Conservation (phyloP, 1,284 basidiomycete genomes). For the Takashimella tepidaria region DNA sequence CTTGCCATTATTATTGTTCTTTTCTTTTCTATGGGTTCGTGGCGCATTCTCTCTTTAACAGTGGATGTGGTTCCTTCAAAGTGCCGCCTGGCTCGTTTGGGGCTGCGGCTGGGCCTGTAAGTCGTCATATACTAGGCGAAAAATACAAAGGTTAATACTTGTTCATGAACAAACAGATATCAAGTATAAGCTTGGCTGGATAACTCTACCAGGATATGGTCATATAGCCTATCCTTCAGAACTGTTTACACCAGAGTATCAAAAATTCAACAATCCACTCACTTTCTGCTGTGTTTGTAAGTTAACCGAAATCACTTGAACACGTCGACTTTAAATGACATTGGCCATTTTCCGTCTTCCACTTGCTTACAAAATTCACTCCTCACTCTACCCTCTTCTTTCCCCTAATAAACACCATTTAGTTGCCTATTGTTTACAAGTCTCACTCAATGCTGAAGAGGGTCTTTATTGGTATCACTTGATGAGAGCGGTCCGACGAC, state of each 20-base stretch:
- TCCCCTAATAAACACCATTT: too few species aligned
- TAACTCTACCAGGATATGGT: slow-evolving; percentile 15
- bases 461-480: slow-evolving; percentile 35
- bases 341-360: neutral
- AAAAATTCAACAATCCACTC: slow-evolving; percentile 12
- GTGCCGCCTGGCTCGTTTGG: slow-evolving; percentile 18
- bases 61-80: slow-evolving; percentile 27
- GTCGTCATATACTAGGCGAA: too few species aligned
- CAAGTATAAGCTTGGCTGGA: slow-evolving; percentile 26
- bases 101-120: slow-evolving; percentile 18
- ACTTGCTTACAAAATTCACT: too few species aligned
- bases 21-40: too few species aligned
- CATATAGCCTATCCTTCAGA: slow-evolving; percentile 18
- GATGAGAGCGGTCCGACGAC: slow-evolving; percentile 26
- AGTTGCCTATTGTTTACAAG: slow-evolving; percentile 25
- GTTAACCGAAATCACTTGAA: neutral
- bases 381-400: too few species aligned
- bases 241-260: slow-evolving; percentile 17
- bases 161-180: too few species aligned
- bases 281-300: slow-evolving; percentile 19
- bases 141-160: too few species aligned
- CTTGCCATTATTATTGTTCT: too few species aligned
- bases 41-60: too few species aligned
- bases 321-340: too few species aligned
- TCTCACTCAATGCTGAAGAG: slow-evolving; percentile 32